Evolutionary conservation across 2,329 filamentous ascomycete species (phyloP).

Genomic region (Canariomyces notabilis): DNA sequence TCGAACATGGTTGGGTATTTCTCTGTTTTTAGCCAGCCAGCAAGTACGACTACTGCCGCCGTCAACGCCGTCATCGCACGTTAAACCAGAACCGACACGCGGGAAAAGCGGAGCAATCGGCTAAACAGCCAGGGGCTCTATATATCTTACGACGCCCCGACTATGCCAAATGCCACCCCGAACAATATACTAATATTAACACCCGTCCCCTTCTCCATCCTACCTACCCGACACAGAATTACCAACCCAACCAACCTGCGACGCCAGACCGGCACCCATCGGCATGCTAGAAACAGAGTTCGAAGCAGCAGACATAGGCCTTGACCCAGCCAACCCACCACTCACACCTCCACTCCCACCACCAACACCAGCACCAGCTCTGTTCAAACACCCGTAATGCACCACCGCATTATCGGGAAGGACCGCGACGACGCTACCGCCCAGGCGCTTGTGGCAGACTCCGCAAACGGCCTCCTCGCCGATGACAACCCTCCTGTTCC

Average conservation of each 20-base stretch:
- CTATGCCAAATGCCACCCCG: too few species aligned
- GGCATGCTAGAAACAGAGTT: background rate
- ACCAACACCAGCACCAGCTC: slow-evolving; percentile 32
- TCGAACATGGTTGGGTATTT: too few species aligned
- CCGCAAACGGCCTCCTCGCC: slow-evolving; percentile 85
- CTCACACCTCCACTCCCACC: background rate
- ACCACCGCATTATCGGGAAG: slow-evolving; percentile 78
- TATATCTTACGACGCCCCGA: too few species aligned
- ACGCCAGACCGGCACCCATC: too few species aligned
- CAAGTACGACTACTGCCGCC: background rate
- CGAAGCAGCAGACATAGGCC: background rate
- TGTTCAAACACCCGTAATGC: slow-evolving; percentile 71
- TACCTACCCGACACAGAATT: too few species aligned
- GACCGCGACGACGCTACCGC: slow-evolving; percentile 85
- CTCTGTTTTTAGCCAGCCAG: background rate
- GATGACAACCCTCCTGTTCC: slow-evolving; percentile 67
- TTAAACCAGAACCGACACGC: too few species aligned
- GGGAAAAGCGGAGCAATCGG: too few species aligned
- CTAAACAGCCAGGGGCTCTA: too few species aligned
- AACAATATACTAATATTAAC: too few species aligned
- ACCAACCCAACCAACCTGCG: too few species aligned
- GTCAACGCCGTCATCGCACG: background rate
- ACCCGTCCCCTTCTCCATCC: too few species aligned
- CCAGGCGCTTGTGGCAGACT: slow-evolving; percentile 89
- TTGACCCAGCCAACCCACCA: background rate